Base-by-base conservation (phyloP, 2,329 filamentous ascomycete genomes). In the Capronia coronata region DNA sequence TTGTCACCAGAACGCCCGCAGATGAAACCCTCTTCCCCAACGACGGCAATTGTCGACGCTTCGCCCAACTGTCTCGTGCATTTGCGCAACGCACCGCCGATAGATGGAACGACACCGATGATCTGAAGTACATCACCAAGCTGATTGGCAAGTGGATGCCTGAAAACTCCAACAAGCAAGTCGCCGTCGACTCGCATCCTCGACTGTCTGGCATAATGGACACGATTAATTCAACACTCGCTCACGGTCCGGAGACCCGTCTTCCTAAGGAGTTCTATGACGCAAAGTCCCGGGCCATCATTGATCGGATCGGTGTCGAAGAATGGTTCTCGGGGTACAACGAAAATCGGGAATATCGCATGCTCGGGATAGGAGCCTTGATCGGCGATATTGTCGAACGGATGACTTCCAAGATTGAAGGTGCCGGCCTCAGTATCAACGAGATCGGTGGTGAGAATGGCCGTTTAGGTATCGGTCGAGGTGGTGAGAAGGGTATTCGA, bases 241-340 rank as follows among this genome's bases (percentile, higher is more conserved):
- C 90, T 2, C 93, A 97, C 65, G 87, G 87, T 0, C 79, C 85
- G 0, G 77, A 78, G 9, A 96, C 90, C 0, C 81, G 77, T 39
- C 76, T 97, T 2, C 93, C 93, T 0, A 73, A 76, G 8, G 86
- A 89, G 55, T 97, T 98, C 67, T 97, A 97, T 68, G 88, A 96
- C 63, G 65, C 75, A 14, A 84, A 83, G 62, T 80, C 77, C 2
- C 76, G 80, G 43, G 74, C 75, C 2, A 84, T 89, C 53, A 79
- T 93, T 49, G 80, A 86, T 49, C 74, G 75, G 29, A 81, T 96
- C 51, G 81, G 78, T 22, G 82, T 90, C 0, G 90, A 98, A 62
- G 93, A 97, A 69, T 97, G 93, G 93, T 97, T 85, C 66, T 73
- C 79, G 16, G 91, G 93, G 2, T 97, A 94, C 66, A 76, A 76